A percentile compares a stretch with the other conserved stretches of the same genome.
Evolutionary conservation across 2,329 filamentous ascomycete species (phyloP).

Genomic region (Ilyonectria destructans): DNA sequence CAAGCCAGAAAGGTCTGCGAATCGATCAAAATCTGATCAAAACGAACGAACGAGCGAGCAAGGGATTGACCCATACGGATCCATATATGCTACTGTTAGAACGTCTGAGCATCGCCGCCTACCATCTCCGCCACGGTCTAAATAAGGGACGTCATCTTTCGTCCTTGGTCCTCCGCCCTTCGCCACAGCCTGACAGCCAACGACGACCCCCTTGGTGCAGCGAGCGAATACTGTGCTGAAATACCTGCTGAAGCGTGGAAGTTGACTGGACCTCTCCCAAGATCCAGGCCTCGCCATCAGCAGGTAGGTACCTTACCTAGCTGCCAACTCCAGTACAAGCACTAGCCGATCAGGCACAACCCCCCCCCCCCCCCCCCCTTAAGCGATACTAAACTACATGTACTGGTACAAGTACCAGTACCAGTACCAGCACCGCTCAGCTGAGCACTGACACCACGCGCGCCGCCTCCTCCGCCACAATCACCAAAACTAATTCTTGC

Average conservation of each 20-base stretch:
- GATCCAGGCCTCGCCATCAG: too few species aligned
- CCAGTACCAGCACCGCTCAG: constrained; percentile 5
- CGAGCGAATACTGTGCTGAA: neutral
- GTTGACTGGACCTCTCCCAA: too few species aligned
- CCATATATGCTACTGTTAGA: neutral
- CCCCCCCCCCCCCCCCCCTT: too few species aligned
- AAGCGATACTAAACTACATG: neutral
- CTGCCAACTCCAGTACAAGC: too few species aligned
- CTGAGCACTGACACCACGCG: constrained; percentile 13
- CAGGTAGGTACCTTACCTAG: too few species aligned
- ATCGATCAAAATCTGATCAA: neutral
- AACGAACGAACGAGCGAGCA: neutral
- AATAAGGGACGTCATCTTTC: constrained; percentile 12
- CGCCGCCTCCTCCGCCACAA: constrained; percentile 20
- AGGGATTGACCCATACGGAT: neutral
- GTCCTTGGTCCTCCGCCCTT: neutral
- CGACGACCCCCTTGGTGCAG: neutral
- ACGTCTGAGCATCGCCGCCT: neutral
- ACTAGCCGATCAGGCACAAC: too few species aligned
- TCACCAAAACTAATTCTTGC: neutral
- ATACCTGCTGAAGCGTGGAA: too few species aligned
- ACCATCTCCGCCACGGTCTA: constrained; percentile 14
- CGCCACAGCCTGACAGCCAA: neutral
- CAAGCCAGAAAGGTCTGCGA: neutral
- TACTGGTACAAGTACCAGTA: neutral